Evolutionary conservation across 1,139 yeast species (phyloP), one percentile per base, ranked within the genome.

Genomic region (Dujonia santamariae): DNA sequence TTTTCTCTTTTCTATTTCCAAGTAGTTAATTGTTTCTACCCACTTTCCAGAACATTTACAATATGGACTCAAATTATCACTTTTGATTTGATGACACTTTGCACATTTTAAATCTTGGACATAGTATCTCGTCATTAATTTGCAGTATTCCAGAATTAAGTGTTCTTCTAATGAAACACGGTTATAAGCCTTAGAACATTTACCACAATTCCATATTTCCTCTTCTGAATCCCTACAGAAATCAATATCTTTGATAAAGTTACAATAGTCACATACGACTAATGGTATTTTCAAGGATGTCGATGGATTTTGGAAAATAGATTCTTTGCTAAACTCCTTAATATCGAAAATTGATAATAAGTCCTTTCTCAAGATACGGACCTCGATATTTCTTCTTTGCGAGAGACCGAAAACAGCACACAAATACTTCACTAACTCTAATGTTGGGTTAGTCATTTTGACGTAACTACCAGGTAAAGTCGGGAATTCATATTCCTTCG

Each of bases 1-100:
- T 5, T 80, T 50, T 35, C 65, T 65, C 33, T 61, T 61, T 21
- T 64, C 60, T 5, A 87, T 54, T 0, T 68, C 72, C 3, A 53
- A 59, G 34, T 67, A 62, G 9, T 68, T 53, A 17, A 80, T 54
- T 0, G 86, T 78, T 36, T 78, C 83, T 1, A 59, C 62, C 96
- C 96, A 92, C 23, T 61, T 56, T 3, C 99, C 98, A 0, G 98
- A 88, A 55, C 98, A 94, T 25, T 73, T 63, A 57, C 98, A 94
- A 54, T 80, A 80, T 22, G 69, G 69, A 32, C 88, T 75, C 75
- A 94, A 68, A 44, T 84, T 82, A 47, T 77, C 81, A 25, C 75
- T 77, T 47, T 79, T 77, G 37, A 87, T 67, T 39, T 71, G 76
- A 27, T 75, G 70, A 59, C 98, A 94, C 53, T 85, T 86, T 12